Percentiles rank a stretch among this genome's conserved stretches.
phyloP scores from a whole-genome alignment of 495 filamentous ascomycete species.

The Annulohypoxylon nitens region DNA sequence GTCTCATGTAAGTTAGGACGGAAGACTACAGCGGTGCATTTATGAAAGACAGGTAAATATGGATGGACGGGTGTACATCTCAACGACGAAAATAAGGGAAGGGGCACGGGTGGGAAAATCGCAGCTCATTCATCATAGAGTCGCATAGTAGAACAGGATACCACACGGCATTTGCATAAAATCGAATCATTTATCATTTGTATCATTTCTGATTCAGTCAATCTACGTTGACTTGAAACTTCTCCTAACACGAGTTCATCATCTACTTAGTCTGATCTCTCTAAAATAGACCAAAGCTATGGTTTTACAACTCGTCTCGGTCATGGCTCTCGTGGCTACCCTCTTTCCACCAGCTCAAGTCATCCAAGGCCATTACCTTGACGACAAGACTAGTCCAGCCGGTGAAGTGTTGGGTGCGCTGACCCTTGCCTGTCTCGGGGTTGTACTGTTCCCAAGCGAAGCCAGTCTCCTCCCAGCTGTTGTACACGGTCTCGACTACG shows the following conservation, averaged over 20 bases:
- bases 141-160: constrained; percentile 20
- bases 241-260: not conserved
- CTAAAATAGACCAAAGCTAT: not conserved
- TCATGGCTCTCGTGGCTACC: constrained; percentile 39
- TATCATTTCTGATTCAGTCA: not conserved
- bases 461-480: constrained; percentile 87
- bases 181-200: constrained; percentile 27
- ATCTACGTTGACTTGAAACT: not conserved
- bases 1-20: not conserved
- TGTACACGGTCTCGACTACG: constrained; percentile 89
- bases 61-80: not conserved
- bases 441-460: constrained; percentile 99
- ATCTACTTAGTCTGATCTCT: not conserved
- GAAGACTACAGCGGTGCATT: not conserved
- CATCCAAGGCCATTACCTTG: constrained; percentile 92
- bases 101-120: constrained; percentile 11
- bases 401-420: constrained; percentile 97
- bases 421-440: constrained; percentile 89
- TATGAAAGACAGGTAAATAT: not conserved
- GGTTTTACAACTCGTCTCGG: constrained; percentile 53
- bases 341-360: constrained; percentile 44
- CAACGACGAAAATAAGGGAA: constrained; percentile 9
- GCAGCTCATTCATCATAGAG: constrained; percentile 46
- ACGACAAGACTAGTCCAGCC: constrained; percentile 98
- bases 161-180: constrained; percentile 7